Conservation (phyloP, 371 early-diverging fungal species). For the Rhizopus delemar region DNA sequence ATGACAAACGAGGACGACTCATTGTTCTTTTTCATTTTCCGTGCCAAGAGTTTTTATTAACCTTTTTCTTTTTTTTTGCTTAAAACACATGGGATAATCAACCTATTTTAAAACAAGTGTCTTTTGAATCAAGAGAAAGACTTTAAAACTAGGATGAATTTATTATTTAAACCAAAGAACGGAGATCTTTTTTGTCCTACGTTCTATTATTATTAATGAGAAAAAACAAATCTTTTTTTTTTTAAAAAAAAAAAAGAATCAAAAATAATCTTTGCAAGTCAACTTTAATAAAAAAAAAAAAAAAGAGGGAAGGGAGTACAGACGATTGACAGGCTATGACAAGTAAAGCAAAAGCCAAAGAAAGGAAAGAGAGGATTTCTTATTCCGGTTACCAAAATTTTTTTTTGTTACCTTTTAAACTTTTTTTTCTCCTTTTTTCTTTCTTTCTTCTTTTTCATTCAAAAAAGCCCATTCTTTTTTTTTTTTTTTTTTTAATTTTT, state of each 20-base stretch:
- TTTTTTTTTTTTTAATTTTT: slow-evolving; percentile 12
- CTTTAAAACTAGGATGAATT: background rate
- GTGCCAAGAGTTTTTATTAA: too few relatives aligned
- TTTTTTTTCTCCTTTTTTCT: background rate
- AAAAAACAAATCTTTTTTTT: background rate
- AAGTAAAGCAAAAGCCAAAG: background rate
- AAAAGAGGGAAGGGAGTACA: background rate
- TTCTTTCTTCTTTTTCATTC: slow-evolving; percentile 1
- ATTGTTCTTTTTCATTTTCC: too few relatives aligned
- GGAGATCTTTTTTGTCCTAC: background rate
- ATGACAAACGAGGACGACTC: too few relatives aligned
- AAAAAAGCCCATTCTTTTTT: background rate
- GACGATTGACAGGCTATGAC: background rate
- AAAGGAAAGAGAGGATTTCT: background rate
- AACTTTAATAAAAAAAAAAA: background rate
- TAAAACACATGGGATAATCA: too few relatives aligned
- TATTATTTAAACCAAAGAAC: background rate
- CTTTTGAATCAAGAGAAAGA: too few relatives aligned
- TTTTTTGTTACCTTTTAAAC: background rate
- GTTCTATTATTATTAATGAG: too few relatives aligned
- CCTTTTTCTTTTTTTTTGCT: too few relatives aligned
- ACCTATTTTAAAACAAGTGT: too few relatives aligned
- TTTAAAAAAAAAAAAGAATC: background rate
- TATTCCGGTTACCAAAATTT: background rate
- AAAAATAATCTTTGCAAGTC: background rate